Percentiles rank a stretch among this genome's conserved stretches.
phyloP scores from a whole-genome alignment of 1,139 yeast genomes.

The Taphrina deformans region DNA sequence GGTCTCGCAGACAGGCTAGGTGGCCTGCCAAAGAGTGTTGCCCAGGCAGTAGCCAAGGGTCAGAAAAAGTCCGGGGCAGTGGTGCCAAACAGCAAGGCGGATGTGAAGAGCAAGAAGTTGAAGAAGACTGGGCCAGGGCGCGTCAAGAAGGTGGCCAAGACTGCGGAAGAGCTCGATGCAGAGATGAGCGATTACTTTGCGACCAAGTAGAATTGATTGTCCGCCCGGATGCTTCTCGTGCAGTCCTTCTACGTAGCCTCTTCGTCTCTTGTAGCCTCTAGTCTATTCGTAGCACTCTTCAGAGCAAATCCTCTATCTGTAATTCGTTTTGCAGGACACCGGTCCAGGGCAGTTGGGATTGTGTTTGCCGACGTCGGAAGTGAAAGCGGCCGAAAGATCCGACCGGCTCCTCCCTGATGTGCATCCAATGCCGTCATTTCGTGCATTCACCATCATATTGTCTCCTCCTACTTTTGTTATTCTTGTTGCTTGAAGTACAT shows the following conservation, averaged over 20 bases:
- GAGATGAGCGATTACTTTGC: conserved; percentile 79
- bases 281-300: too few relatives aligned
- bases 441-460: not conserved
- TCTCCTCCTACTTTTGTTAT: not conserved
- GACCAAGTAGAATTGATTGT: conserved; percentile 14
- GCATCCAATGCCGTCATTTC: not conserved
- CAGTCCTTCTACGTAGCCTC: too few relatives aligned
- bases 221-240: not conserved
- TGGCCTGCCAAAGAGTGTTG: conserved; percentile 45
- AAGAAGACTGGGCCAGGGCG: conserved; percentile 35
- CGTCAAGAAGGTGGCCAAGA: conserved; percentile 55
- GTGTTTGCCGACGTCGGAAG: not conserved
- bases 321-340: not conserved
- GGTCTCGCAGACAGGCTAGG: conserved; percentile 45
- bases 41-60: conserved; percentile 37
- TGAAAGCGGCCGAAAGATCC: not conserved
- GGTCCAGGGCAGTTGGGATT: too few relatives aligned
- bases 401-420: not conserved
- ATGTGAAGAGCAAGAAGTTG: conserved; percentile 25
- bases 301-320: too few relatives aligned
- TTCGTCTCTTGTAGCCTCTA: too few relatives aligned
- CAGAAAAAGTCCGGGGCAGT: conserved; percentile 50
- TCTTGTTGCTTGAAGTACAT: too few relatives aligned
- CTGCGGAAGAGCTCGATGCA: conserved; percentile 86
- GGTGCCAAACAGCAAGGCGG: conserved; percentile 31